phyloP scores from a whole-genome alignment of 1,284 basidiomycete genomes.

The Wallemia mellicola region DNA sequence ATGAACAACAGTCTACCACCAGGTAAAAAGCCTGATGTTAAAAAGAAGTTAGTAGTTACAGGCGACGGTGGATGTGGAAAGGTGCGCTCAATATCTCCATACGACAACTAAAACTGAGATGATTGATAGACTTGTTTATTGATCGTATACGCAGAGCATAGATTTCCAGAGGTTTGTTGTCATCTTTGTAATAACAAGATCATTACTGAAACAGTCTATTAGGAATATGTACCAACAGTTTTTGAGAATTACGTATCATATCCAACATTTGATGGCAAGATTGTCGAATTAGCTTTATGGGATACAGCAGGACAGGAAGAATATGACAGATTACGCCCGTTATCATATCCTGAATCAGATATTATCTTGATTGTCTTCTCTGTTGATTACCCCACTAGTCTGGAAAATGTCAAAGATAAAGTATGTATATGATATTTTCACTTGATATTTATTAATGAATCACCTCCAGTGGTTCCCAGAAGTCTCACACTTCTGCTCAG shows the following conservation, averaged over 20 bases:
- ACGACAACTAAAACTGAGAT: background rate
- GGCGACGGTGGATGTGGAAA: slow-evolving; percentile 76
- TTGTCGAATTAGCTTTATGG: slow-evolving; percentile 48
- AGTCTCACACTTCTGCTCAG: slow-evolving; percentile 86
- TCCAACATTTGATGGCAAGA: slow-evolving; percentile 27
- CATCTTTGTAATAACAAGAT: slow-evolving; percentile 4
- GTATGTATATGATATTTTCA: slow-evolving; percentile 8
- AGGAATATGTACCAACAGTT: slow-evolving; percentile 13
- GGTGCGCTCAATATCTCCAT: slow-evolving; percentile 9
- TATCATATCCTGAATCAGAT: slow-evolving; percentile 83
- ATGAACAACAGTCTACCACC: background rate
- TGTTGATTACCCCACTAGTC: slow-evolving; percentile 78
- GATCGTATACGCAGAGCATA: slow-evolving; percentile 85
- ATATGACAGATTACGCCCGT: slow-evolving; percentile 62
- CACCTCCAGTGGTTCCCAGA: slow-evolving; percentile 68
- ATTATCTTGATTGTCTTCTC: slow-evolving; percentile 62
- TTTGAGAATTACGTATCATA: slow-evolving; percentile 11
- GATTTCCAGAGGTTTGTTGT: slow-evolving; percentile 65
- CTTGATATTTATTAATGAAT: background rate
- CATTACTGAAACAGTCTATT: slow-evolving; percentile 15
- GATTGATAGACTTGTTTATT: slow-evolving; percentile 47
- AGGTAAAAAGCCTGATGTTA: slow-evolving; percentile 12
- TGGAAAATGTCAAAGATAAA: slow-evolving; percentile 69
- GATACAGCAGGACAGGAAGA: slow-evolving; percentile 54
- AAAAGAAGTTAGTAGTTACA: slow-evolving; percentile 47